A percentile compares a stretch with the other conserved stretches of the same genome.
Evolutionary conservation across 495 filamentous ascomycete genomes (phyloP).

Genomic region (Alectoria sarmentosa): DNA sequence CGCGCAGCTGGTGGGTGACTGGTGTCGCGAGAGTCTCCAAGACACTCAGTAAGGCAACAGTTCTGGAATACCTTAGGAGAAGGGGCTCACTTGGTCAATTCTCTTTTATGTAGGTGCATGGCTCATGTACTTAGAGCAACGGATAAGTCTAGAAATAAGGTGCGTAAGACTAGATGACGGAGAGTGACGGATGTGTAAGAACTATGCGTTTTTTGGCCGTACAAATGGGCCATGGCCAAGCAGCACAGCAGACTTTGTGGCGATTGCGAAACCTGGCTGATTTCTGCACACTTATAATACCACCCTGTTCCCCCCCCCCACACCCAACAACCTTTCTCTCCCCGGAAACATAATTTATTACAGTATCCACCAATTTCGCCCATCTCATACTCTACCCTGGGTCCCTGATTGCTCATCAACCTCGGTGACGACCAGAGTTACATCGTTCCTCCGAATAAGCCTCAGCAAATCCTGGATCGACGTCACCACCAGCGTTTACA

Average conservation of each 20-base stretch:
- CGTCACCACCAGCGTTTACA: neutral
- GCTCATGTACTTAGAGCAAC: too few relatives aligned
- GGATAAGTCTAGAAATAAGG: neutral
- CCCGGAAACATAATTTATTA: neutral
- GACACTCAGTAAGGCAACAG: neutral
- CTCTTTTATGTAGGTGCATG: too few relatives aligned
- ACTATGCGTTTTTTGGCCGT: too few relatives aligned
- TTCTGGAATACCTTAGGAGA: neutral
- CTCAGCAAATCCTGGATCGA: neutral
- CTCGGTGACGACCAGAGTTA: slow-evolving; percentile 4
- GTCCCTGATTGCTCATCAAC: neutral
- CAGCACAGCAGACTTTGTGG: neutral
- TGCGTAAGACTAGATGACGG: neutral
- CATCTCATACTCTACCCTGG: too few relatives aligned
- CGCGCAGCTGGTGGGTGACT: neutral
- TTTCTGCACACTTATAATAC: neutral
- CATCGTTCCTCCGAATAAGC: neutral
- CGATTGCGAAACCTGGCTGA: slow-evolving; percentile 1
- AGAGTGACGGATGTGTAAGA: slow-evolving; percentile 6
- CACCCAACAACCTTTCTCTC: slow-evolving; percentile 7
- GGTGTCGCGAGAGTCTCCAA: neutral
- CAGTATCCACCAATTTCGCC: neutral
- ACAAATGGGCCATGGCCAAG: neutral
- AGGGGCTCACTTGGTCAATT: neutral
- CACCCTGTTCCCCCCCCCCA: neutral